Conservation (phyloP, 768 basidiomycete genomes). For the Pleurotus giganteus region DNA sequence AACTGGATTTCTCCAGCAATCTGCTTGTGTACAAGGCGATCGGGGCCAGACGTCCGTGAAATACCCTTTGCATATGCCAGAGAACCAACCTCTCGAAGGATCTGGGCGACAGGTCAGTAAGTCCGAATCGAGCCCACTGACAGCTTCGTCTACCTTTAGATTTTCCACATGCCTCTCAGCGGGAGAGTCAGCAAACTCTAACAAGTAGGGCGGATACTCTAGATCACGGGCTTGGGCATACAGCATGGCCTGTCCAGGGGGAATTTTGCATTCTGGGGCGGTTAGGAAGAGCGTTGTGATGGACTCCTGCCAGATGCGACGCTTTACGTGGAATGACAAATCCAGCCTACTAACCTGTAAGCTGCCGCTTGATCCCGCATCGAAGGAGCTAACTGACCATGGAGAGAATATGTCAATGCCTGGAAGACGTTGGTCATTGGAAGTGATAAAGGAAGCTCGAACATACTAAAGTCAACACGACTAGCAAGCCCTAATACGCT, state of each 20-base stretch:
- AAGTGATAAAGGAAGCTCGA: neutral
- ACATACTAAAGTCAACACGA: constrained; percentile 75
- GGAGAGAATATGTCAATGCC: constrained; percentile 84
- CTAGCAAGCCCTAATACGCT: constrained; percentile 45
- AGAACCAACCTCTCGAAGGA: constrained; percentile 68
- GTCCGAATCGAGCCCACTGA: neutral
- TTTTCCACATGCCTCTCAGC: constrained; percentile 78
- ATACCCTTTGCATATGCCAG: constrained; percentile 53
- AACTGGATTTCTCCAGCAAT: constrained; percentile 54
- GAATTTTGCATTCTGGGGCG: constrained; percentile 55
- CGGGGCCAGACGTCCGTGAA: constrained; percentile 42
- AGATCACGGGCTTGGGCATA: constrained; percentile 57
- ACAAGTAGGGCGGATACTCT: constrained; percentile 67
- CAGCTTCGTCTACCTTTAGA: constrained; percentile 51
- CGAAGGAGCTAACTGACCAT: constrained; percentile 35
- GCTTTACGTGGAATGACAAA: constrained; percentile 58
- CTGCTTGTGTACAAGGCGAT: constrained; percentile 41
- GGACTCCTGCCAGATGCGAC: constrained; percentile 81
- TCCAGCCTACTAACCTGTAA: constrained; percentile 43
- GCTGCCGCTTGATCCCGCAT: neutral
- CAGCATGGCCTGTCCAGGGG: constrained; percentile 50
- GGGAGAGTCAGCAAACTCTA: constrained; percentile 59
- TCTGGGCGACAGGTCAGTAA: constrained; percentile 37
- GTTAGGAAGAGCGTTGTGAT: constrained; percentile 67
- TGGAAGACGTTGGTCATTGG: constrained; percentile 20